These are phyloP conservation scores for Hanseniaspora occidentalis DNA, from an alignment of 805 yeast genomes.

Conservation along the genomic window DNA sequence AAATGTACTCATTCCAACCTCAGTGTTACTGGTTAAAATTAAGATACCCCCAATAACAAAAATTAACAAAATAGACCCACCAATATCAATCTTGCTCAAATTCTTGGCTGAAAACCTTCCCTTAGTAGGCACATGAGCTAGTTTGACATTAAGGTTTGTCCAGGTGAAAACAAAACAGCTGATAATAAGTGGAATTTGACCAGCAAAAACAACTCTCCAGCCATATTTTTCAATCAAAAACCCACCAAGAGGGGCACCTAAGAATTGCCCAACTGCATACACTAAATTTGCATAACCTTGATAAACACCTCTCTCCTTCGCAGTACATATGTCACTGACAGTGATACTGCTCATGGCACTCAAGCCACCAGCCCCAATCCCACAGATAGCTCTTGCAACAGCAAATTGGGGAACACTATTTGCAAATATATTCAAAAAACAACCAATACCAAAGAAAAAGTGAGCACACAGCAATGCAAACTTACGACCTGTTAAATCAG, in stretches of 20 bases:
- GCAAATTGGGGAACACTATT: slow-evolving; percentile 26
- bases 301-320: slow-evolving; percentile 63
- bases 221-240: slow-evolving; percentile 43
- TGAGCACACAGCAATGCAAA: slow-evolving; percentile 30
- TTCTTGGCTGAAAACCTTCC: slow-evolving; percentile 34
- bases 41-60: slow-evolving; percentile 33
- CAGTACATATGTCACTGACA: slow-evolving; percentile 62
- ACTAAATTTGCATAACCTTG: slow-evolving; percentile 76
- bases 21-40: slow-evolving; percentile 33
- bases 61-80: slow-evolving; percentile 56
- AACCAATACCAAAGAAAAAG: slow-evolving; percentile 33
- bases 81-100: slow-evolving; percentile 48
- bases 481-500: slow-evolving; percentile 44
- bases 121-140: slow-evolving; percentile 37
- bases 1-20: slow-evolving; percentile 30
- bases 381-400: slow-evolving; percentile 59
- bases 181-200: slow-evolving; percentile 36
- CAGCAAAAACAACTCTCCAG: slow-evolving; percentile 48
- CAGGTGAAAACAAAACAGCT: slow-evolving; percentile 27
- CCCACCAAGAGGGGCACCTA: slow-evolving; percentile 60
- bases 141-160: slow-evolving; percentile 29
- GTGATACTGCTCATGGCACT: slow-evolving; percentile 64
- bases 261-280: slow-evolving; percentile 61
- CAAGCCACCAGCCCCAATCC: slow-evolving; percentile 88
- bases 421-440: slow-evolving; percentile 30